Conservation (phyloP, 441 rosid species). For the Erodium moschatum region DNA sequence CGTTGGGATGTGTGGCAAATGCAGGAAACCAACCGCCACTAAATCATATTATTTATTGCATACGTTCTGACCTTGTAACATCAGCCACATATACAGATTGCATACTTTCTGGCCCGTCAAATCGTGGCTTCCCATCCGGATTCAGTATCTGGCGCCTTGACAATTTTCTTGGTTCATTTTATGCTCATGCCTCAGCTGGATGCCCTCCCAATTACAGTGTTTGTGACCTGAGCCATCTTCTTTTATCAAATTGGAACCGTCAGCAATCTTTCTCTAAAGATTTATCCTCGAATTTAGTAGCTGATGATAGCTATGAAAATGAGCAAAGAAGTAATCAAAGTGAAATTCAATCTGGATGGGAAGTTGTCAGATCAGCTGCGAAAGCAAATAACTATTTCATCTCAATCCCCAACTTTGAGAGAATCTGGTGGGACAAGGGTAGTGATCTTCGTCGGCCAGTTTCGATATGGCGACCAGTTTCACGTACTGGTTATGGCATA, state of each 20-base stretch:
- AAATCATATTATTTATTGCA: conserved; percentile 76
- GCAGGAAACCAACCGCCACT: conserved; percentile 72
- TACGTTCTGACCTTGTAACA: conserved; percentile 92
- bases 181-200: conserved; percentile 60
- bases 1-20: conserved; percentile 89
- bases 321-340: conserved; percentile 38
- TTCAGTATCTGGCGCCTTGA: conserved; percentile 95
- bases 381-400: conserved; percentile 54
- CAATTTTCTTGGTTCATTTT: conserved; percentile 87
- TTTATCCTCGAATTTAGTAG: conserved; percentile 31
- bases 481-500: conserved; percentile 64
- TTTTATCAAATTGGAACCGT: conserved; percentile 63
- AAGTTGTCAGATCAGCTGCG: conserved; percentile 66
- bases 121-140: conserved; percentile 47
- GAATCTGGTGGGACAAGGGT: conserved; percentile 99
- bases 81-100: conserved; percentile 83
- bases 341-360: conserved; percentile 80
- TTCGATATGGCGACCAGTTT: conserved; percentile 93
- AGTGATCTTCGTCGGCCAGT: conserved; percentile 79
- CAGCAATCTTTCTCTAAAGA: conserved; percentile 38
- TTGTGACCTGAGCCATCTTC: conserved; percentile 66
- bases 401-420: conserved; percentile 88
- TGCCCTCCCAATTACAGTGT: conserved; percentile 50
- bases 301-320: conserved; percentile 28
- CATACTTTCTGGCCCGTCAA: conserved; percentile 49